Evolutionary conservation across 2,329 filamentous ascomycete genomes (phyloP).

Genomic region (Hirsutella thompsonii): DNA sequence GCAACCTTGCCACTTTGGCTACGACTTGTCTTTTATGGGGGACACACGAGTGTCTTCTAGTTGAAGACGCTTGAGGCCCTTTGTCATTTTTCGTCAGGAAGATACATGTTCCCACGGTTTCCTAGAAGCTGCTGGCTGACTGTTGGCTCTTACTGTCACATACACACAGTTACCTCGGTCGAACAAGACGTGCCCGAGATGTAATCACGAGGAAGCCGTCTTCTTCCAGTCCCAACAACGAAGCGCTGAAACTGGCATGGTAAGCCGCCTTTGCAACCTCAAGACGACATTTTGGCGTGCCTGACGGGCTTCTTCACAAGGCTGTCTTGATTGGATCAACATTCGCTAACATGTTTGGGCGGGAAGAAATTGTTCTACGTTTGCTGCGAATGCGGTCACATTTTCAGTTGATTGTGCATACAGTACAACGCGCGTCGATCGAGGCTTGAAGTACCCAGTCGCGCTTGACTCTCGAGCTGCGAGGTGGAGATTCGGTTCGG

Average conservation of each 20-base stretch:
- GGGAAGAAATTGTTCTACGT: slow-evolving; percentile 80
- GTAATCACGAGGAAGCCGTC: slow-evolving; percentile 79
- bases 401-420: slow-evolving; percentile 46
- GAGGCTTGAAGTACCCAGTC: background rate
- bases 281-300: too few species aligned
- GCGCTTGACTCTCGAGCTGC: background rate
- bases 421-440: background rate
- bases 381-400: slow-evolving; percentile 85
- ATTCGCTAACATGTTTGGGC: slow-evolving; percentile 5
- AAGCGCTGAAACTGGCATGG: slow-evolving; percentile 96
- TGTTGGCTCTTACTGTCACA: slow-evolving; percentile 21
- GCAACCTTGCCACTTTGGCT: background rate
- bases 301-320: background rate
- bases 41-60: background rate
- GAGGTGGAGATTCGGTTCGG: background rate
- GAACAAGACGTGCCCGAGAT: slow-evolving; percentile 73
- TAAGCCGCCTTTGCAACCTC: slow-evolving; percentile 37
- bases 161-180: slow-evolving; percentile 72
- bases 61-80: background rate
- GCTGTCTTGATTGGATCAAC: background rate
- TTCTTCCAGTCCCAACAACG: slow-evolving; percentile 99
- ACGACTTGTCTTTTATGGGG: background rate
- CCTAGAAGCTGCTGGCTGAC: slow-evolving; percentile 29
- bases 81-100: slow-evolving; percentile 6
- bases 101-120: slow-evolving; percentile 11